These are phyloP conservation scores for Penicillium lagena DNA, from an alignment of 495 filamentous ascomycete species.

Conservation along the genomic window DNA sequence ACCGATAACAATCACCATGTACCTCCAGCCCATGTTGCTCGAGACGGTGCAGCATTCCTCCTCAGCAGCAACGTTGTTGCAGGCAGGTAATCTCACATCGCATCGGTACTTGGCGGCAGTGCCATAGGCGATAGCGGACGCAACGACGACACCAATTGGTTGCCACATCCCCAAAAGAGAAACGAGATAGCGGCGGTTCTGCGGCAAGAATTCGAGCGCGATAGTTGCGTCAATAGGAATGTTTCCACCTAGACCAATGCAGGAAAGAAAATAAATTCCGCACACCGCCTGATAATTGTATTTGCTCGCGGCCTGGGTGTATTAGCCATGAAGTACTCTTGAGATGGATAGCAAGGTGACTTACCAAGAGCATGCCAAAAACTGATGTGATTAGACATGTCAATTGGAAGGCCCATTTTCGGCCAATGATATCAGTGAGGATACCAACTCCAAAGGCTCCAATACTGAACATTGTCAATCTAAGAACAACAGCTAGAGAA, in stretches of 20 bases:
- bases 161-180: conserved; percentile 41
- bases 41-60: conserved; percentile 39
- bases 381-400: conserved; percentile 37
- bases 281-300: neutral
- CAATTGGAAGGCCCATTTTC: conserved; percentile 44
- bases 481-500: too few species aligned
- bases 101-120: conserved; percentile 39
- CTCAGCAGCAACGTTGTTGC: conserved; percentile 15
- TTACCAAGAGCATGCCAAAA: conserved; percentile 39
- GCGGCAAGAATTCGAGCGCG: conserved; percentile 42
- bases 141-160: conserved; percentile 25
- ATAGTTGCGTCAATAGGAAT: conserved; percentile 34
- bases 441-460: conserved; percentile 45
- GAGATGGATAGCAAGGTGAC: too few species aligned
- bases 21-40: conserved; percentile 68
- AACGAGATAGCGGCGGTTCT: conserved; percentile 30
- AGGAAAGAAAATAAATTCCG: conserved; percentile 2
- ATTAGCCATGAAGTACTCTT: too few species aligned
- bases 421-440: conserved; percentile 43
- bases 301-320: conserved; percentile 23
- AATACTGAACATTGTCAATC: too few species aligned
- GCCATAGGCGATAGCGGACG: conserved; percentile 32
- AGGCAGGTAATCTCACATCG: conserved; percentile 13
- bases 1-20: conserved; percentile 57
- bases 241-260: conserved; percentile 33